Conservation (phyloP, 345 rosid genomes). For the Corchorus olitorius region DNA sequence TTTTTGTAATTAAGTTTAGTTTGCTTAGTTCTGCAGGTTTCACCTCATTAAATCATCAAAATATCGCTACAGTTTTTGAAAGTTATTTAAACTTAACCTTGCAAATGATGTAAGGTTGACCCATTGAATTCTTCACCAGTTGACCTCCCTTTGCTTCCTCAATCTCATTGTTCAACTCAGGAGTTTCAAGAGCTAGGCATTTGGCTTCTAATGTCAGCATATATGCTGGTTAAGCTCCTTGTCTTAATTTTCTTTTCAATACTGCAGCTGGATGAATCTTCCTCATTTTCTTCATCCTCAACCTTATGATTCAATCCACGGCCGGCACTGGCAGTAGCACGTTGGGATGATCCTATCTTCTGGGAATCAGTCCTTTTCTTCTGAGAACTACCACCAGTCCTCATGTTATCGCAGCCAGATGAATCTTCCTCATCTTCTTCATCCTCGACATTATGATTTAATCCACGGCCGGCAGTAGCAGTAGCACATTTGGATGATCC, state of each 20-base stretch:
- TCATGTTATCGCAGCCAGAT: too few relatives aligned
- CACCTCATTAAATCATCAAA: background rate
- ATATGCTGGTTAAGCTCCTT: background rate
- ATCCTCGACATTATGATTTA: too few relatives aligned
- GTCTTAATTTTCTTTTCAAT: background rate
- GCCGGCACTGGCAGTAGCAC: background rate
- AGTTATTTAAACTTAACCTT: background rate
- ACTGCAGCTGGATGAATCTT: background rate
- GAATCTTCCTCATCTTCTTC: background rate
- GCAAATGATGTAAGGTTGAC: background rate
- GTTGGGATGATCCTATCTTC: background rate
- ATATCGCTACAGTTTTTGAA: background rate
- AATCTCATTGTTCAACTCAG: background rate
- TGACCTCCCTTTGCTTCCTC: background rate
- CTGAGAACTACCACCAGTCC: background rate
- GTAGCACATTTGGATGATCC: background rate
- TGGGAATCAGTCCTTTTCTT: background rate
- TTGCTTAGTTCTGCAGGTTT: too few relatives aligned
- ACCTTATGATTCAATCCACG: background rate
- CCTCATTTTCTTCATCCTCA: background rate
- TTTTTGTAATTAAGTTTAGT: too few relatives aligned
- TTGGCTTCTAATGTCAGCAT: slow-evolving; percentile 4
- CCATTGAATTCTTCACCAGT: background rate
- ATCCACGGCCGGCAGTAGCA: background rate
- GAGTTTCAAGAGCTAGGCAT: background rate